phyloP scores from a whole-genome alignment of 2,329 filamentous ascomycete species.

The Botrytis elliptica region DNA sequence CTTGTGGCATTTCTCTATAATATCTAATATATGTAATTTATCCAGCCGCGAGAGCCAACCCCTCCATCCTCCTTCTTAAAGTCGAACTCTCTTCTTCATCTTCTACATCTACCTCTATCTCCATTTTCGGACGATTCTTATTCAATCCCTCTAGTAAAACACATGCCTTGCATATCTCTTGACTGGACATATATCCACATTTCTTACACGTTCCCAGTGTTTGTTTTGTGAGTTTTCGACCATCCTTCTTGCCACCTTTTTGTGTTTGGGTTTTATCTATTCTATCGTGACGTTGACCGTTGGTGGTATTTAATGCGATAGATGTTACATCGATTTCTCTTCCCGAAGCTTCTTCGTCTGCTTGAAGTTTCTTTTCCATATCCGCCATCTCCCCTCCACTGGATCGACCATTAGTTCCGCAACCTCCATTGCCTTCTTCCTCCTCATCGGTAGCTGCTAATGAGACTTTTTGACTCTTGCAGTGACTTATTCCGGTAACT shows the following conservation, averaged over 20 bases:
- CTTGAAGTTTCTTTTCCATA: slow-evolving; percentile 71
- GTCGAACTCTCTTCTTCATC: slow-evolving; percentile 52
- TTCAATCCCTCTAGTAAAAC: slow-evolving; percentile 86
- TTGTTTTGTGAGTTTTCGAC: slow-evolving; percentile 55
- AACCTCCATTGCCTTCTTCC: slow-evolving; percentile 64
- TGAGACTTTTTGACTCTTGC: slow-evolving; percentile 46
- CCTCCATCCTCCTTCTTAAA: slow-evolving; percentile 50
- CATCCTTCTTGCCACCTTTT: slow-evolving; percentile 33
- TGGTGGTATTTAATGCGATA: slow-evolving; percentile 27
- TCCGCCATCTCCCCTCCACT: slow-evolving; percentile 76
- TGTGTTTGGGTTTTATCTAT: slow-evolving; percentile 38
- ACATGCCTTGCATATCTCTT: slow-evolving; percentile 91
- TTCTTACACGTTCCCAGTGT: slow-evolving; percentile 78
- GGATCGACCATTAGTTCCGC: slow-evolving; percentile 68
- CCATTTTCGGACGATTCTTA: slow-evolving; percentile 66
- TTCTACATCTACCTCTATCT: slow-evolving; percentile 43
- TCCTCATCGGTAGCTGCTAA: slow-evolving; percentile 38
- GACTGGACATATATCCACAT: slow-evolving; percentile 95
- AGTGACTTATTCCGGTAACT: slow-evolving; percentile 48
- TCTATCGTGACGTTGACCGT: slow-evolving; percentile 33
- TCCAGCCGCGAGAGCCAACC: slow-evolving; percentile 43
- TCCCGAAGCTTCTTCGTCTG: slow-evolving; percentile 59
- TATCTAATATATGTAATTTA: slow-evolving; percentile 26
- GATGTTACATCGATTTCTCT: slow-evolving; percentile 66
- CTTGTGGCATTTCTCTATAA: slow-evolving; percentile 5